phyloP scores from a whole-genome alignment of 2,329 filamentous ascomycete genomes.

The Exophiala oligosperma region DNA sequence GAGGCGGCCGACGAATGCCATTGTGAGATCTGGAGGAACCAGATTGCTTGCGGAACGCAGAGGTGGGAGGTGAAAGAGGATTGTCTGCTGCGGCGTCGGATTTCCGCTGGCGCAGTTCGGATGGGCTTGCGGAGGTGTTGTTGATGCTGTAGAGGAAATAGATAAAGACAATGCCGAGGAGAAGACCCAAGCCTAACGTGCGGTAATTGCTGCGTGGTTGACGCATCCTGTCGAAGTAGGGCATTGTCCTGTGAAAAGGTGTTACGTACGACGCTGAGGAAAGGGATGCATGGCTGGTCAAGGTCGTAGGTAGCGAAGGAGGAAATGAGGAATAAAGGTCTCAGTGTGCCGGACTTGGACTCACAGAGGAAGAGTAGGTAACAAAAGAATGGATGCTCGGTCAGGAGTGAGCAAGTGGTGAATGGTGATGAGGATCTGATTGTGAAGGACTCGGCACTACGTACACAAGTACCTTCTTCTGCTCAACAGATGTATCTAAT shows the following conservation, averaged over 20 bases:
- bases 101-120: slow-evolving; percentile 46
- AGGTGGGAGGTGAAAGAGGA: slow-evolving; percentile 70
- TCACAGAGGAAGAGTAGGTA: no score
- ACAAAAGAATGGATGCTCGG: no score
- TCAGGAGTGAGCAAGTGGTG: no score
- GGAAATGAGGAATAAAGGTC: neutral
- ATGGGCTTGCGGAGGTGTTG: slow-evolving; percentile 15
- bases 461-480: no score
- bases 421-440: no score
- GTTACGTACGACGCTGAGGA: neutral
- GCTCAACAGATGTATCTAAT: no score
- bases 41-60: slow-evolving; percentile 68
- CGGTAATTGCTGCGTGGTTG: slow-evolving; percentile 22
- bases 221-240: slow-evolving; percentile 27
- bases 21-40: slow-evolving; percentile 27
- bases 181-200: slow-evolving; percentile 18
- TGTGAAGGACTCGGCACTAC: no score
- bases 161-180: slow-evolving; percentile 24
- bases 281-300: neutral
- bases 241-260: slow-evolving; percentile 15
- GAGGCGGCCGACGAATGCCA: slow-evolving; percentile 57
- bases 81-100: slow-evolving; percentile 62
- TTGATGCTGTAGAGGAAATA: slow-evolving; percentile 26
- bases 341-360: no score
- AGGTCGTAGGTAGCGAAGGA: neutral